Base-by-base conservation (phyloP, 1,284 basidiomycete genomes). In the Tilletia caries region DNA sequence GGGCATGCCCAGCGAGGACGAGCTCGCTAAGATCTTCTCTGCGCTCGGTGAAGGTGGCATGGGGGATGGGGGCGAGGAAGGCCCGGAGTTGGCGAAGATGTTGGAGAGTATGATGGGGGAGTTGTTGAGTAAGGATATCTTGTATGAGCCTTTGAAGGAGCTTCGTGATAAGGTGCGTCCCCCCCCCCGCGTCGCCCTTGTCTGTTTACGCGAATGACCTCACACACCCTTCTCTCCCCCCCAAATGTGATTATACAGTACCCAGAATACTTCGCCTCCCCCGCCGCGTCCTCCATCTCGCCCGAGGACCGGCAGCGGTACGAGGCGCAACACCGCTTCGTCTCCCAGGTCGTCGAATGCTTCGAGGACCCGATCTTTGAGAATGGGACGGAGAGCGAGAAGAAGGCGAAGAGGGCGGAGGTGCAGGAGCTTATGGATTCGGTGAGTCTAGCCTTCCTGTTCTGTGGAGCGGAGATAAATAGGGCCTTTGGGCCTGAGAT, bases 71-170 rank as follows among this genome's bases (percentile, higher is more conserved):
- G 58, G 82, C 77, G n/a, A 71, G 69, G 71, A 66, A 29, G 68
- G 69, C 41, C 88, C 87, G 43, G 89, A 91, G 67, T 84, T 95
- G 6, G 88, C 89, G 64, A 89, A 88, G 10, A 86, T 96, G 75
- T 86, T 98, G 27, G 93, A 98, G 83, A 88, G 86, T 48, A 92
- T 98, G 91, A 93, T 95, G 94, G 88, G 88, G 20, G 90, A 94
- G 81, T 87, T 98, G 62, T 93, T 98, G 92, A 90, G 89, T 83
- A 94, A 93, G 82, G 93, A 98, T 1, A 88, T 98, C 12, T 85
- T 96, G 23, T 92, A 97, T 79, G 94, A 96, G 75, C 95, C 95
- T 0, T 84, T 98, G 78, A 91, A 91, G 76, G 95, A 98, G 81
- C 85, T 98, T 37, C 86, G 89, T 20, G 89, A 91, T 20, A 93